Base-by-base conservation (phyloP, 2,329 filamentous ascomycete genomes). In the Penicillium concentricum region DNA sequence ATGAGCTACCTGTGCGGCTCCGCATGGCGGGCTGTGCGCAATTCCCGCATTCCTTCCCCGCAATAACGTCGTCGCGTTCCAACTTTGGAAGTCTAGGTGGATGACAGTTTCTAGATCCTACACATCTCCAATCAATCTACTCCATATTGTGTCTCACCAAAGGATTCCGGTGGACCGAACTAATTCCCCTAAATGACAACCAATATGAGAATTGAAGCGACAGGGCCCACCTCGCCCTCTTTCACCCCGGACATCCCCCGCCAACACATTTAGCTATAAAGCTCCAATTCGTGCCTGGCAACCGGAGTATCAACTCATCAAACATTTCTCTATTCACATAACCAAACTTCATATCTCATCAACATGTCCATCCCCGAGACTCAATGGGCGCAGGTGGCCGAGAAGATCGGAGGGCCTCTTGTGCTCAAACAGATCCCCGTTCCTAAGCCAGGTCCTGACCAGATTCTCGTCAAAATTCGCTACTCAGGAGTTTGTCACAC, bases 401-500 rank as follows among this genome's bases (percentile, higher is more conserved):
- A 96, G 78, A 85, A 91, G 82, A 86, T 83, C 53, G 91, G 89
- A 65, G 87, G 87, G 54, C 85, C 87, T 81, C 80, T 73, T 18
- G 67, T 70, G 34, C 74, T 73, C 70, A 76, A 76, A 60, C 70
- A 75, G 77, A 93, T 96, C 68, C 87, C 90, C 61, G 91, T 96
- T 48, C 82, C 82, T 59, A 84, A 87, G 74, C 92, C 92, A 41
- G 91, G 87, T 20, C 88, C 91, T 47, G 91, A 95, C 78, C 90
- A 96, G 78, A 89, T 96, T 65, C 87, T 96, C 61, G 82, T 96
- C 78, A 92, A 95, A 78, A 85, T 96, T 82, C 92, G 92, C 76
- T 95, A 85, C 81, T 90, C 88, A 16, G 91, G 91, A 72, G 91
- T 96, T 63, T 96, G 91, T 82, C 91, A 95, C 81, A 94, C 91